Percentiles rank a stretch among this genome's conserved stretches.
Evolutionary conservation across 805 yeast genomes (phyloP).

Genomic region (Wickerhamiella australiensis): DNA sequence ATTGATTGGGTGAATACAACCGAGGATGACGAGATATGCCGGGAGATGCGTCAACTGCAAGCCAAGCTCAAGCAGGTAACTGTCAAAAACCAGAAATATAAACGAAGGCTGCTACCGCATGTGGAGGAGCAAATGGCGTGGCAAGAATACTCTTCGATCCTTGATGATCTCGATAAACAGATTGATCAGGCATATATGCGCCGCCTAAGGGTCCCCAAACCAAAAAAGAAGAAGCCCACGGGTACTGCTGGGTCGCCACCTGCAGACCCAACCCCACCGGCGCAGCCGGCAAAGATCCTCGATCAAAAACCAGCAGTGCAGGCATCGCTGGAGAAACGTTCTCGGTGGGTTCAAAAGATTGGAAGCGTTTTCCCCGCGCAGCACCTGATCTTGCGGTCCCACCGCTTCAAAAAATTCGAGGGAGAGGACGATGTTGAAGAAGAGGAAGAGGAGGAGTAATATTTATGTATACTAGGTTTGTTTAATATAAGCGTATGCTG

Average conservation of each 20-base stretch:
- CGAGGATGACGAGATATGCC: conserved; percentile 90
- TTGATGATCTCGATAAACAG: conserved; percentile 92
- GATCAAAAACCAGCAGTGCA: conserved; percentile 69
- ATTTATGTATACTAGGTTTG: not conserved
- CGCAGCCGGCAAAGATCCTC: conserved; percentile 29
- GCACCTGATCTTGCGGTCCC: conserved; percentile 65
- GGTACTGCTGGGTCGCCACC: conserved; percentile 1
- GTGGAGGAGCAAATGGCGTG: conserved; percentile 85
- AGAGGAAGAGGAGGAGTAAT: conserved; percentile 30
- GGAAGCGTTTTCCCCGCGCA: conserved; percentile 69
- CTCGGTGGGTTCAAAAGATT: conserved; percentile 77
- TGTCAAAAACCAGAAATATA: conserved; percentile 52
- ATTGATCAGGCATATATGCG: conserved; percentile 88
- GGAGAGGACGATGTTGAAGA: conserved; percentile 34
- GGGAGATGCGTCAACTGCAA: conserved; percentile 68
- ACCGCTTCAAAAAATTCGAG: conserved; percentile 47
- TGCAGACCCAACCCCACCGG: conserved; percentile 5
- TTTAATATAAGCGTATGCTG: no score
- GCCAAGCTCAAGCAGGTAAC: conserved; percentile 49
- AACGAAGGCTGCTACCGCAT: conserved; percentile 51
- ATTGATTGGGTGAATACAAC: conserved; percentile 66
- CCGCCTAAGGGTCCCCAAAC: conserved; percentile 62
- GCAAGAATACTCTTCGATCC: conserved; percentile 81
- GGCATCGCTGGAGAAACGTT: conserved; percentile 72
- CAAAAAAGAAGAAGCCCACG: conserved; percentile 32